Base-by-base conservation (phyloP, 371 early-diverging fungal genomes). In the Dichotomocladium elegans region DNA sequence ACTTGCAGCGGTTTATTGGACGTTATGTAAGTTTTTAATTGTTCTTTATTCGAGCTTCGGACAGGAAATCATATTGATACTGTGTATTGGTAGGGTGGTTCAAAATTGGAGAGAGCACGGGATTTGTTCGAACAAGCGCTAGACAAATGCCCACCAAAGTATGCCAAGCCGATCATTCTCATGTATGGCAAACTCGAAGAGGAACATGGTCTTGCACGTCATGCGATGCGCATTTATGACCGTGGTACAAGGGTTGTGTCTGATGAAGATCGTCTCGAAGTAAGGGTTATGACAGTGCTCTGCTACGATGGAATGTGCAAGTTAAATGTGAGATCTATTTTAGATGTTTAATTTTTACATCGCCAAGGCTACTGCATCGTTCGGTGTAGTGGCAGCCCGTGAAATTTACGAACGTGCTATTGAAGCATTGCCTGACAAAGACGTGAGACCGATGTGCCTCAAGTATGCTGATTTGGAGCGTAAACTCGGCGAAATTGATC, bases 81-180 rank as follows among this genome's bases (percentile, higher is more conserved):
- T 37, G 1, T 37, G n/a, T 31, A 6, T 49, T n/a, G n/a, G 22
- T 64, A 92, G 81, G 90, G 87, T 31, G 91, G 90, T 28, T 56
- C 83, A 4, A 91, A 93, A 61, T 63, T 97, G 3, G 99, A 98
- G 66, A 85, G 99, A 12, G 77, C 95, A 1, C 81, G 99, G 63
- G 99, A 98, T 64, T 76, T 99, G 50, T 96, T 95, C 58, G 98
- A 98, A 69, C 92, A 94, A 63, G 94, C 99, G 10, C 51, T 98
- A 15, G 91, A 87, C 24, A 85, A 86, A 22, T 91, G 92, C 44
- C 98, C 98, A 2, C 77, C 89, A 0, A 89, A 91, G 47, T 89
- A 87, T 58, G 91, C 95, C 30, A 91, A 91, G 51, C 77, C 92
- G 0, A 64, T 99, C 9, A 95, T 82, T 57, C 70, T 96, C n/a